phyloP scores from a whole-genome alignment of 768 basidiomycete genomes.

The Naganishia randhawae region DNA sequence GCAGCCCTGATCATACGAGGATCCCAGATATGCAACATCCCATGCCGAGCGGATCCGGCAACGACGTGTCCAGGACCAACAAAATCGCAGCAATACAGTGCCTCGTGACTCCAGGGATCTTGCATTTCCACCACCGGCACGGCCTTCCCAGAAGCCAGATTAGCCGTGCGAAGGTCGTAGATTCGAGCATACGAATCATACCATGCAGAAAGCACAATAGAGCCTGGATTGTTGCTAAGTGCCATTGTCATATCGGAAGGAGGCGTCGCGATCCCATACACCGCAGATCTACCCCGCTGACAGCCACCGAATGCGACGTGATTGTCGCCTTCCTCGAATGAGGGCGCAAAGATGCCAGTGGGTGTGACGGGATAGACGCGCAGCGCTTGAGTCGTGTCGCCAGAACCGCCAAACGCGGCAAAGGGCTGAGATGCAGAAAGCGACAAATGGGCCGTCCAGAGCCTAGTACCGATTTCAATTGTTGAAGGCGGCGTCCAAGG shows the following conservation, averaged over 20 bases:
- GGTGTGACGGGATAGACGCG: slow-evolving; percentile 6
- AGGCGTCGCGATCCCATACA: slow-evolving; percentile 22
- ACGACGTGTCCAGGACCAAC: slow-evolving; percentile 21
- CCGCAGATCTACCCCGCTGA: slow-evolving; percentile 18
- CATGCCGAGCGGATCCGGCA: slow-evolving; percentile 25
- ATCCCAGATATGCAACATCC: slow-evolving; percentile 26
- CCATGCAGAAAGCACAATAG: slow-evolving; percentile 30
- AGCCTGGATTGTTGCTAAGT: slow-evolving; percentile 18
- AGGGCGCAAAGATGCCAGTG: not conserved
- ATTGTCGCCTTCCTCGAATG: not conserved
- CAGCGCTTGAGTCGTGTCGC: slow-evolving; percentile 6
- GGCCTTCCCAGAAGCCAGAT: not conserved
- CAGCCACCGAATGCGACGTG: slow-evolving; percentile 1
- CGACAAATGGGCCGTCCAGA: slow-evolving; percentile 19
- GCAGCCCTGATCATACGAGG: slow-evolving; percentile 19
- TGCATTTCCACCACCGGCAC: slow-evolving; percentile 17
- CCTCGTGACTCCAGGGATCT: slow-evolving; percentile 29
- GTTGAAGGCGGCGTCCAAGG: slow-evolving; percentile 25
- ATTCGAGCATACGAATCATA: slow-evolving; percentile 28
- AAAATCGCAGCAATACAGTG: slow-evolving; percentile 27
- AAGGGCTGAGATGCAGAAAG: slow-evolving; percentile 1
- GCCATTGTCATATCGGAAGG: slow-evolving; percentile 10
- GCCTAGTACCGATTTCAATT: not conserved
- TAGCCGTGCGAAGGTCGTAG: slow-evolving; percentile 25
- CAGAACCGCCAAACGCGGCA: slow-evolving; percentile 24